These are phyloP conservation scores for Alternaria longipes DNA, from an alignment of 2,329 filamentous ascomycete species.

Conservation along the genomic window DNA sequence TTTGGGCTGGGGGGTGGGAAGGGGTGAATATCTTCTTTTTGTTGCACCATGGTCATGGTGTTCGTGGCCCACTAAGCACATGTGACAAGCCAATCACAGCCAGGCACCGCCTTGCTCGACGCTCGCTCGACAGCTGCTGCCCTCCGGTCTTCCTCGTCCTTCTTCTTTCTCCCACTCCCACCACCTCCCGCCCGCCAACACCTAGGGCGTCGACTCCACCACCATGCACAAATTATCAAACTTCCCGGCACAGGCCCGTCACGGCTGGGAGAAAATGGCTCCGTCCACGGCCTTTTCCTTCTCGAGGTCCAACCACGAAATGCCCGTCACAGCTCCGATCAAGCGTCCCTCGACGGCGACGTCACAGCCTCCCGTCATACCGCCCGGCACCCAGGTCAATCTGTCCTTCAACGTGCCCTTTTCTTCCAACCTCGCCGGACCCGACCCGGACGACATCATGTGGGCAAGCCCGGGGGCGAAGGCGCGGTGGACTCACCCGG, in stretches of 20 bases:
- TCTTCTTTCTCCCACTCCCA: conserved; percentile 30
- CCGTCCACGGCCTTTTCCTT: conserved; percentile 69
- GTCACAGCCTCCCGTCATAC: conserved; percentile 67
- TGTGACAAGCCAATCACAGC: conserved; percentile 14
- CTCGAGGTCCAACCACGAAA: conserved; percentile 67
- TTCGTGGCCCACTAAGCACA: conserved; percentile 7
- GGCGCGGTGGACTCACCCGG: conserved; percentile 91
- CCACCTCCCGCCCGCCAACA: conserved; percentile 35
- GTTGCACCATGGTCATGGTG: conserved; percentile 6
- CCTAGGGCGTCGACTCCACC: conserved; percentile 38
- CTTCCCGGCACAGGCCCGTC: conserved; percentile 71
- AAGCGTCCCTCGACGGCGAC: conserved; percentile 64
- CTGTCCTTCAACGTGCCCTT: conserved; percentile 98
- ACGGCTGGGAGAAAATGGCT: conserved; percentile 74
- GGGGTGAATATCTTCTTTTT: conserved; percentile 12
- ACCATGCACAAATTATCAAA: conserved; percentile 74
- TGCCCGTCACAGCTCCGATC: conserved; percentile 60
- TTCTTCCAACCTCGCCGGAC: conserved; percentile 88
- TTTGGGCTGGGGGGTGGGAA: conserved; percentile 1
- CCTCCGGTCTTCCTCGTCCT: conserved; percentile 29
- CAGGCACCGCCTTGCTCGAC: conserved; percentile 15
- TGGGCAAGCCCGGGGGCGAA: conserved; percentile 90
- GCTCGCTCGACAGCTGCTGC: conserved; percentile 23
- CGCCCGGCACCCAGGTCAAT: conserved; percentile 81
- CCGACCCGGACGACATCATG: conserved; percentile 92